Evolutionary conservation across 2,329 filamentous ascomycete species (phyloP).

Genomic region (Huntiella moniliformis): DNA sequence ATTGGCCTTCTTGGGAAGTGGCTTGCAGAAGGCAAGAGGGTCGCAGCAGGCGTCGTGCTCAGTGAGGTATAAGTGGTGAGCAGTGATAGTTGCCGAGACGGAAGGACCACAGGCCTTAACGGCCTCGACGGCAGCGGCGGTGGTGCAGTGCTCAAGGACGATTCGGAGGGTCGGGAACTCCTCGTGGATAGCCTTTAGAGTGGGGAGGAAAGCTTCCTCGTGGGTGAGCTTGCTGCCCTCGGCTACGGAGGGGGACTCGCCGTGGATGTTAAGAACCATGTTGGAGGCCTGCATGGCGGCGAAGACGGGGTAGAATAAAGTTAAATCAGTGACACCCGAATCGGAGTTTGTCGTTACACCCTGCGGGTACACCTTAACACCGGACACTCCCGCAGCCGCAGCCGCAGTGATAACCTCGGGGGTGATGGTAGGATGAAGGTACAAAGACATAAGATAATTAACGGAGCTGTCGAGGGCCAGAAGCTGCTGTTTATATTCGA

Average conservation of each 20-base stretch:
- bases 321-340: constrained; percentile 50
- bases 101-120: constrained; percentile 59
- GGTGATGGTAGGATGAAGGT: constrained; percentile 42
- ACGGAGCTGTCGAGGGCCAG: constrained; percentile 41
- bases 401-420: constrained; percentile 55
- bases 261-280: constrained; percentile 72
- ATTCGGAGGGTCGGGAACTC: constrained; percentile 56
- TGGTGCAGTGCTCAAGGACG: constrained; percentile 73
- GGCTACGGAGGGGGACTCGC: constrained; percentile 46
- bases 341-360: constrained; percentile 47
- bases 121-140: constrained; percentile 58
- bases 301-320: constrained; percentile 61
- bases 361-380: constrained; percentile 53
- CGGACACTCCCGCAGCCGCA: constrained; percentile 48
- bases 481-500: constrained; percentile 46
- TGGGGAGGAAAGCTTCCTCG: constrained; percentile 54
- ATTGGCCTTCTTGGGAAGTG: constrained; percentile 52
- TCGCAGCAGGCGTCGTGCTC: constrained; percentile 51
- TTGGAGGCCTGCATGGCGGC: constrained; percentile 45
- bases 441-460: constrained; percentile 58
- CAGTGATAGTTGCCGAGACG: constrained; percentile 65
- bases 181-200: constrained; percentile 51
- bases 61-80: constrained; percentile 68
- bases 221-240: constrained; percentile 22
- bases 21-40: constrained; percentile 49